Base-by-base conservation (phyloP, 202 grass and related monocot genomes). In the Tripidium arundinaceum region DNA sequence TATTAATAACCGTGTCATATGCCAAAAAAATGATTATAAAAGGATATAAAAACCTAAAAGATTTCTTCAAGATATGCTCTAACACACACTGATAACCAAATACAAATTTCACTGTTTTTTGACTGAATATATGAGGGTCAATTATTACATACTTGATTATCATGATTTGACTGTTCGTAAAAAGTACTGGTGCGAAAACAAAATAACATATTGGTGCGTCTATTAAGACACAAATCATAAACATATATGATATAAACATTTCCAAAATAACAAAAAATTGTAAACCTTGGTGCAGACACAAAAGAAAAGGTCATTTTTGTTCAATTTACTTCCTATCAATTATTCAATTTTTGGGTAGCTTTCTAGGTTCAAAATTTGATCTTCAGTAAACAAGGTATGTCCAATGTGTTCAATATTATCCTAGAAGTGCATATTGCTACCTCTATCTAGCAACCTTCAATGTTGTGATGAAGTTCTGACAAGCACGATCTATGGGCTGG, bases 111-210 rank as follows among this genome's bases (percentile, higher is more conserved):
- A 11, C 16, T 43, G 61, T 16, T 85, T 61, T 75, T 80, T 18
- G 68, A 40, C 79, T 76, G 63, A 55, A 65, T 75, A 84, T 76
- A 24, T 55, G 43, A 69, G 22, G 31, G 25, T 69, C 28, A 28
- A 26, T 59, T 78, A 15, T 40, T 15, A 79, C 38, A 63, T 65
- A 4, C 59, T 24, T 26, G 40, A 19, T 50, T 68, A 74, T 33
- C 76, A 75, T 22, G n/a, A 39, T 40, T 64, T 52, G 24, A 7
- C 9, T 55, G 41, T 37, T 41, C 24, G 33, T 78, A 69, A 14
- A 62, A 62, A 67, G 37, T 65, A 58, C 18, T 45, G 22, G 14
- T 68, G 62, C 5, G 31, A 42, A 19, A 79, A 61, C 22, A 79
- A 68, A 33, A 80, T 27, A 67, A 6, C 26, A 39, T 67, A 79